phyloP scores from a whole-genome alignment of 805 yeast species.

The Candida caryicola region DNA sequence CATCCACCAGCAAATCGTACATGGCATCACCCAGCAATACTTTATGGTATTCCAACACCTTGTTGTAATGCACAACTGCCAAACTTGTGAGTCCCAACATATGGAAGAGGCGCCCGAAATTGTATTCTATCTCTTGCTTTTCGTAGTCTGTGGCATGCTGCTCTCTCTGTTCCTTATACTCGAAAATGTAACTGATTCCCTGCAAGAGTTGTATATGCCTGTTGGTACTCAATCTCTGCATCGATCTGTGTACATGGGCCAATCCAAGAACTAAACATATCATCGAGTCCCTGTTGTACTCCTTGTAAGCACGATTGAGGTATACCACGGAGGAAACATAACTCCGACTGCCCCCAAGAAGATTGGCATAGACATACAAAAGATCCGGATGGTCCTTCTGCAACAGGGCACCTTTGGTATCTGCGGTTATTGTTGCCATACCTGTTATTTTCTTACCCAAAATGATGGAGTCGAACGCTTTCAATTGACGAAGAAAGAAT shows the following conservation, averaged over 20 bases:
- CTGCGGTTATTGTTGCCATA: slow-evolving; percentile 69
- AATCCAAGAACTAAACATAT: slow-evolving; percentile 72
- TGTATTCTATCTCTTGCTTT: slow-evolving; percentile 75
- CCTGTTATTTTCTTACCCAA: slow-evolving; percentile 58
- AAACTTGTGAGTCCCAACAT: slow-evolving; percentile 70
- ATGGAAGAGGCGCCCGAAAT: slow-evolving; percentile 82
- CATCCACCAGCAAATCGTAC: slow-evolving; percentile 67
- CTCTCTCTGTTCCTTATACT: slow-evolving; percentile 58
- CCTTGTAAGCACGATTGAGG: slow-evolving; percentile 64
- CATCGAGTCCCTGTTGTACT: slow-evolving; percentile 73
- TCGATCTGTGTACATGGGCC: slow-evolving; percentile 82
- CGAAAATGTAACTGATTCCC: slow-evolving; percentile 74
- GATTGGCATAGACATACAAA: slow-evolving; percentile 73
- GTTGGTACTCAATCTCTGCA: slow-evolving; percentile 84
- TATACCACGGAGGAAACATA: slow-evolving; percentile 82
- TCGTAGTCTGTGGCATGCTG: slow-evolving; percentile 44
- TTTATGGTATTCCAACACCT: slow-evolving; percentile 50
- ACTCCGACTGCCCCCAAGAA: slow-evolving; percentile 77
- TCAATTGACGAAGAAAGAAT: slow-evolving; percentile 82
- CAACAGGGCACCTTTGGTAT: slow-evolving; percentile 37
- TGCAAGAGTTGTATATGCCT: slow-evolving; percentile 86
- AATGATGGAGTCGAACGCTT: slow-evolving; percentile 76
- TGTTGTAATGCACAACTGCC: slow-evolving; percentile 72
- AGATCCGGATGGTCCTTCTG: slow-evolving; percentile 60
- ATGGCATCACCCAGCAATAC: slow-evolving; percentile 35